Conservation (phyloP, 2,329 filamentous ascomycete genomes). For the Aspergillus niger region DNA sequence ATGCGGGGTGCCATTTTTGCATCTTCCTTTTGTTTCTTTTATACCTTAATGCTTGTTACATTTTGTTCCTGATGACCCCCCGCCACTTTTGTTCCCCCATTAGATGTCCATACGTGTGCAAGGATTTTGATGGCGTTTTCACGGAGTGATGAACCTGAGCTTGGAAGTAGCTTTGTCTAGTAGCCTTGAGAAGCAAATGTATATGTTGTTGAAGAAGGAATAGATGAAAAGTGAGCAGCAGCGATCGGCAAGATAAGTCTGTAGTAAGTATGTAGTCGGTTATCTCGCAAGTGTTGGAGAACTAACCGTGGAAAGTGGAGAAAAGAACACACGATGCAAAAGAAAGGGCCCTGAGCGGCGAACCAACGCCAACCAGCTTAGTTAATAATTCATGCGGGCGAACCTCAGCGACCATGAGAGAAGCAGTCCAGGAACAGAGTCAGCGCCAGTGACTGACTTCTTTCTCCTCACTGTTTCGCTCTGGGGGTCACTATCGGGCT, state of each 20-base stretch:
- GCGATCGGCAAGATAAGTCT: not conserved
- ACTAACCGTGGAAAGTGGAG: not conserved
- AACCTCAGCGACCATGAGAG: constrained; percentile 37
- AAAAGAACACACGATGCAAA: not conserved
- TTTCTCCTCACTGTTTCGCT: constrained; percentile 1
- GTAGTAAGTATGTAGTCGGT: not conserved
- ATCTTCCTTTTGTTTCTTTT: constrained; percentile 12
- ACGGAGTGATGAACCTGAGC: constrained; percentile 14
- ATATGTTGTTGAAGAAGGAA: not conserved
- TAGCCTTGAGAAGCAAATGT: constrained; percentile 9
- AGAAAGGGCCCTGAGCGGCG: constrained; percentile 5
- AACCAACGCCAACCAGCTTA: constrained; percentile 17
- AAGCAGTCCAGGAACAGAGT: constrained; percentile 21
- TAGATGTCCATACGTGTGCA: constrained; percentile 20
- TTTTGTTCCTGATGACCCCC: constrained; percentile 1
- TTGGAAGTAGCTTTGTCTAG: constrained; percentile 15
- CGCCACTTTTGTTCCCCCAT: constrained; percentile 4
- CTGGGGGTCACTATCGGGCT: not conserved
- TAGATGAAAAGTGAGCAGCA: not conserved
- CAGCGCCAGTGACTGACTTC: constrained; percentile 10
- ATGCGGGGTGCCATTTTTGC: constrained; percentile 5
- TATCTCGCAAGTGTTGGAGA: too few species aligned
- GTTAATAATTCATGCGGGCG: constrained; percentile 28
- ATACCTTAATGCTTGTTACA: constrained; percentile 6
- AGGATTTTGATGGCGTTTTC: constrained; percentile 18